Evolutionary conservation across 2,329 filamentous ascomycete genomes (phyloP), one percentile per base, ranked within the genome.

Genomic region (Trichothecium sympodiale): DNA sequence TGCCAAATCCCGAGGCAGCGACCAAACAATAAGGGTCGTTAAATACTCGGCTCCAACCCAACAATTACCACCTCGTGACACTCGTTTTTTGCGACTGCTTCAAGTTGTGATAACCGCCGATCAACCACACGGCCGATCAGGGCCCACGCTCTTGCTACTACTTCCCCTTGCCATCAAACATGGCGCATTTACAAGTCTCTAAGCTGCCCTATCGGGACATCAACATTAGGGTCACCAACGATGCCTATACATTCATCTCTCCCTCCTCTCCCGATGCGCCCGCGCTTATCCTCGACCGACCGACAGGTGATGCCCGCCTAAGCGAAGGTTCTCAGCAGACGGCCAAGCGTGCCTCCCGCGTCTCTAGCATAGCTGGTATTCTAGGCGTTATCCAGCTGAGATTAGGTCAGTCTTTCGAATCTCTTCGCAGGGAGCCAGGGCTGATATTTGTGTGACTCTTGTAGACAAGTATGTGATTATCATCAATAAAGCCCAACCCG

Each of bases 171-270:
- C 20, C 20, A 10, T 25, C 20, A 25, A 46, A 28, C 33, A 65
- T 65, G 62, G 56, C 59, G 39, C 52, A 57, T 38, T 47, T 60
- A 27, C 52, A 53, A 27, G 47, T 49, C 36, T 45, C 55, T 34
- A 54, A 57, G 45, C 60, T 75, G 47, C 91, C 89, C 16, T 98
- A 88, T 62, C 77, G 89, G 55, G 91, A 98, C 67, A 93, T 96
- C 67, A 98, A 96, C 60, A 78, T 98, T 58, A 87, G 94, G 61
- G 83, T 87, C 46, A 87, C 89, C 35, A 71, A 84, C 50, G 85
- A 89, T 50, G 82, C 91, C 55, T 98, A 98, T 69, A 85, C 87
- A 50, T 98, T 98, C 61, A 88, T 85, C 28, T 98, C 91, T 18
- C 91, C 91, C 18, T 96, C 91, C 1, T 89, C 87, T 4, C 87